These are phyloP conservation scores for Nitzschia putrida DNA, from an alignment of 108 stramenopile species.

Conservation along the genomic window DNA sequence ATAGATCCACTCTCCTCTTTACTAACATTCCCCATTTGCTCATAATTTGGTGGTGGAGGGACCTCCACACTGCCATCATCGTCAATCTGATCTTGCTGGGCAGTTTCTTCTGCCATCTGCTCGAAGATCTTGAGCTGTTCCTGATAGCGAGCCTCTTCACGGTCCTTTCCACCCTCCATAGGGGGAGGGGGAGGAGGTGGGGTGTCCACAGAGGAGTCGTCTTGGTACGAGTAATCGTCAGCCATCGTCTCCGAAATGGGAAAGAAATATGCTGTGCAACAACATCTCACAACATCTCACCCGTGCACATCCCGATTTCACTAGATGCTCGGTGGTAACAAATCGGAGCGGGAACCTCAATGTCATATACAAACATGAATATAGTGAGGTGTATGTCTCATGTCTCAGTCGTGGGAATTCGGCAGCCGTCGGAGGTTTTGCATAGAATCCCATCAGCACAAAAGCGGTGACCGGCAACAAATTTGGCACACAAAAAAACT, in stretches of 20 bases:
- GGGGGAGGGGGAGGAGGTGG: slow-evolving; percentile 6
- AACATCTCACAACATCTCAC: too few relatives aligned
- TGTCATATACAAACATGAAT: too few relatives aligned
- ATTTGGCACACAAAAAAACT: too few relatives aligned
- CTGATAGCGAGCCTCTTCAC: slow-evolving; percentile 13
- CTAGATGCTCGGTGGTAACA: too few relatives aligned
- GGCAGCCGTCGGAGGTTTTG: too few relatives aligned
- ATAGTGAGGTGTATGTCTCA: too few relatives aligned
- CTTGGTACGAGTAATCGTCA: slow-evolving; percentile 2
- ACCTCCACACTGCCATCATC: slow-evolving; percentile 26
- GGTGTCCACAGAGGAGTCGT: slow-evolving; percentile 18
- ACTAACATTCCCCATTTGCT: slow-evolving; percentile 11
- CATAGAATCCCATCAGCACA: too few relatives aligned
- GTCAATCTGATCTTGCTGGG: slow-evolving; percentile 7
- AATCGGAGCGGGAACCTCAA: too few relatives aligned
- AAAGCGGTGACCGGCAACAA: too few relatives aligned
- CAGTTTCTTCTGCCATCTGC: slow-evolving; percentile 20
- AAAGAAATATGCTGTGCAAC: too few relatives aligned
- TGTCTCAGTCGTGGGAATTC: too few relatives aligned
- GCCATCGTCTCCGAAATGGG: slow-evolving; percentile 6
- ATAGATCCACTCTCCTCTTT: slow-evolving; percentile 1
- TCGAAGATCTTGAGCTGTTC: slow-evolving; percentile 24
- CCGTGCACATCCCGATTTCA: too few relatives aligned
- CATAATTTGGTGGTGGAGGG: slow-evolving; percentile 12
- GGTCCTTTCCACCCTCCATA: slow-evolving; percentile 2